These are phyloP conservation scores for Aspergillus tanneri DNA, from an alignment of 2,329 filamentous ascomycete genomes.

Conservation along the genomic window DNA sequence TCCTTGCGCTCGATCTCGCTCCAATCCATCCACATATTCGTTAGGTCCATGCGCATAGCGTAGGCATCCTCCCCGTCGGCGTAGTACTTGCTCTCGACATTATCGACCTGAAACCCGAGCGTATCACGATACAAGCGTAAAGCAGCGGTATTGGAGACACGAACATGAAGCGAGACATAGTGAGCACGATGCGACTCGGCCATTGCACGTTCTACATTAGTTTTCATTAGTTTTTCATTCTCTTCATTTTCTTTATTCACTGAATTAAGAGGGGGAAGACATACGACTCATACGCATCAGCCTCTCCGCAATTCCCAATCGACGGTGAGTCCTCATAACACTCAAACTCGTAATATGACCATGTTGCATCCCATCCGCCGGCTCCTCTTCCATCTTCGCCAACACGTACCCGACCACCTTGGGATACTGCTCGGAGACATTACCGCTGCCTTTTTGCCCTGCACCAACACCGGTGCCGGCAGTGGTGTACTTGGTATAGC, in stretches of 20 bases:
- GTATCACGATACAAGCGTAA: conserved; percentile 91
- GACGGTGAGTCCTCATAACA: conserved; percentile 92
- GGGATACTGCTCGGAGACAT: conserved; percentile 66
- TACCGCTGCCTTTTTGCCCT: too few species aligned
- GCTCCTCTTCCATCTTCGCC: conserved; percentile 99
- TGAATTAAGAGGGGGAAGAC: conserved; percentile 40
- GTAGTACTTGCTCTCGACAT: conserved; percentile 60
- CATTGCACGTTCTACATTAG: conserved; percentile 78
- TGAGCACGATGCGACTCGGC: conserved; percentile 87
- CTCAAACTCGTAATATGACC: conserved; percentile 94
- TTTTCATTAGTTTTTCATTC: conserved; percentile 8
- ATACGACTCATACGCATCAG: conserved; percentile 93
- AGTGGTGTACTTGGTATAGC: conserved; percentile 69
- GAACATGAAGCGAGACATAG: conserved; percentile 95
- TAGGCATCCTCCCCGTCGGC: conserved; percentile 96
- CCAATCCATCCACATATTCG: conserved; percentile 46
- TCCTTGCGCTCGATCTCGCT: conserved; percentile 47
- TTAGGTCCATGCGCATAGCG: conserved; percentile 86
- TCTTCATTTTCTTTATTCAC: too few species aligned
- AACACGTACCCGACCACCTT: conserved; percentile 99
- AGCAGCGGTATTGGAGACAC: conserved; percentile 87
- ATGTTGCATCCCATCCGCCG: conserved; percentile 82
- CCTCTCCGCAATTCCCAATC: conserved; percentile 92
- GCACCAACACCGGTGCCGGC: conserved; percentile 45
- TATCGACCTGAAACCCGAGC: conserved; percentile 82